These are phyloP conservation scores for Lactarius indigo DNA, from an alignment of 768 basidiomycete genomes.

Conservation along the genomic window DNA sequence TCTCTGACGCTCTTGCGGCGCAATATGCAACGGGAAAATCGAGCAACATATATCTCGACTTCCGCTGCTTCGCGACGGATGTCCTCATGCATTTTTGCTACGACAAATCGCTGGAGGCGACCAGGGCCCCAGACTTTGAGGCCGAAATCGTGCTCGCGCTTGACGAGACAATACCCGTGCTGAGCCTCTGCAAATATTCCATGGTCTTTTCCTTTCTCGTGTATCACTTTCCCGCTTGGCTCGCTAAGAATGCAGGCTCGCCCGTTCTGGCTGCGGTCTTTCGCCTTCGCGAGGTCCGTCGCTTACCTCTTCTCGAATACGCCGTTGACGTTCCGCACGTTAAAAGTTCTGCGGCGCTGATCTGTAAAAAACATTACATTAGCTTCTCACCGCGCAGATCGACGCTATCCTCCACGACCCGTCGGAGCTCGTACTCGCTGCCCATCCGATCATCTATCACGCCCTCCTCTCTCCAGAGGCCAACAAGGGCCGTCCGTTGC, in stretches of 20 bases:
- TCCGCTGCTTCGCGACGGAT: constrained; percentile 39
- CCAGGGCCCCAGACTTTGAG: constrained; percentile 34
- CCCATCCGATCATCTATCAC: constrained; percentile 40
- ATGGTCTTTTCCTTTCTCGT: not conserved
- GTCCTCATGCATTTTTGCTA: constrained; percentile 42
- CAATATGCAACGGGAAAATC: constrained; percentile 33
- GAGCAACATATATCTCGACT: constrained; percentile 38
- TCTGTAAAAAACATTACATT: not conserved
- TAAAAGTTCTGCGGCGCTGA: constrained; percentile 4
- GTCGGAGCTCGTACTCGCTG: constrained; percentile 26
- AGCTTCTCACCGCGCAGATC: constrained; percentile 26
- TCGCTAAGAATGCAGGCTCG: constrained; percentile 11
- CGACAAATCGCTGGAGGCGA: constrained; percentile 32
- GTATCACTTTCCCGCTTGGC: constrained; percentile 4
- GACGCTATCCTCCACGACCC: constrained; percentile 29
- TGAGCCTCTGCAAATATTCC: constrained; percentile 17
- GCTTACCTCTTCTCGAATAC: constrained; percentile 1
- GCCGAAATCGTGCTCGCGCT: constrained; percentile 31
- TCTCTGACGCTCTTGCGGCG: constrained; percentile 2
- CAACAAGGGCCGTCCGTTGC: constrained; percentile 32
- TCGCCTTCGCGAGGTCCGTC: constrained; percentile 18
- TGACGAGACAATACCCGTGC: constrained; percentile 10
- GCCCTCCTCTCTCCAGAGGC: constrained; percentile 28
- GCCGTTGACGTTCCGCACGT: constrained; percentile 2
- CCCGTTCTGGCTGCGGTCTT: constrained; percentile 5